Evolutionary conservation across 2,329 filamentous ascomycete species (phyloP).

Genomic region (Zymoseptoria ardabiliae): DNA sequence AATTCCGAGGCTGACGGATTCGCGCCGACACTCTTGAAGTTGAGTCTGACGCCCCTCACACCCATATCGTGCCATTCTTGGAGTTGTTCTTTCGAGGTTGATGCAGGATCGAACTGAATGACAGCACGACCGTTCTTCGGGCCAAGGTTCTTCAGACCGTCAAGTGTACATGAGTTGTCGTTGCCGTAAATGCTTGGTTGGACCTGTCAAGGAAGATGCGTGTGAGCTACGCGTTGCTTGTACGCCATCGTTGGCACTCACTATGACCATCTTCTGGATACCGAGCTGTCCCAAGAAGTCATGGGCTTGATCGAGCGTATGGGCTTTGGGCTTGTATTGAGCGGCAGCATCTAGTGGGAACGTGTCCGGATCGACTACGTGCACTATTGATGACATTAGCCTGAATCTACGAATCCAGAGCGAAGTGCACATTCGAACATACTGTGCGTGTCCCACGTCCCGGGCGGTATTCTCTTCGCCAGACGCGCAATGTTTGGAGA

Average conservation of each 20-base stretch:
- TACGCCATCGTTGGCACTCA: background rate
- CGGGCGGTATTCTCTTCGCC: constrained; percentile 32
- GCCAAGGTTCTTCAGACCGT: constrained; percentile 46
- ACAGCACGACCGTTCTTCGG: constrained; percentile 47
- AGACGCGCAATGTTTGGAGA: constrained; percentile 10
- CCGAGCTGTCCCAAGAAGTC: constrained; percentile 46
- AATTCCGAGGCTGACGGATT: constrained; percentile 37
- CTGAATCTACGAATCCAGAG: background rate
- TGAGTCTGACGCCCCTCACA: constrained; percentile 53
- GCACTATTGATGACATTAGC: constrained; percentile 37
- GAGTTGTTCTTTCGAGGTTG: constrained; percentile 35
- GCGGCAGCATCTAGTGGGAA: constrained; percentile 46
- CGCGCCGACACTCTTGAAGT: constrained; percentile 47
- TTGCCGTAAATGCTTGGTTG: constrained; percentile 56
- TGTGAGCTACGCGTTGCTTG: background rate
- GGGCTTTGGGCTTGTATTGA: constrained; percentile 44
- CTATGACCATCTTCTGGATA: constrained; percentile 50
- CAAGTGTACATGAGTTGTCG: constrained; percentile 54
- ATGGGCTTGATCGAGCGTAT: constrained; percentile 46
- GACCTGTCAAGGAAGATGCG: constrained; percentile 8
- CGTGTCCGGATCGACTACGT: constrained; percentile 48
- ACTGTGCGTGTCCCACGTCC: constrained; percentile 47
- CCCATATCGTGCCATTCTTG: constrained; percentile 50
- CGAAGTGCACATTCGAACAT: background rate
- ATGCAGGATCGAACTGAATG: constrained; percentile 48